These are phyloP conservation scores for Starmerella kuoi DNA, from an alignment of 805 yeast genomes.

Conservation along the genomic window DNA sequence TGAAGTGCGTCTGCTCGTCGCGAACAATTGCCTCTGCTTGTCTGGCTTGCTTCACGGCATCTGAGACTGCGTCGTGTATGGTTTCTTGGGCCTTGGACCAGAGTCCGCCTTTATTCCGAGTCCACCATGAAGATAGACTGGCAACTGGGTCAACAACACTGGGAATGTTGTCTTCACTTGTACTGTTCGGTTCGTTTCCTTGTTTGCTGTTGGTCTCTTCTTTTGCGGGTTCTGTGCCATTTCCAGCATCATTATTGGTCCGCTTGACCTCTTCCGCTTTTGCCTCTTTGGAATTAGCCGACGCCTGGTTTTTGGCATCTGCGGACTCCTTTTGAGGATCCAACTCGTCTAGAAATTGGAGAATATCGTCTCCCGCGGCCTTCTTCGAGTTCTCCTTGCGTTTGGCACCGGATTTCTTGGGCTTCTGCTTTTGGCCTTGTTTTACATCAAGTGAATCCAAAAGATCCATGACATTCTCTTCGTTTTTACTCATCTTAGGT, in stretches of 20 bases:
- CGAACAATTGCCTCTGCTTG: slow-evolving; percentile 33
- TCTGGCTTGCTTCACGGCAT: slow-evolving; percentile 30
- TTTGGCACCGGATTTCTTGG: slow-evolving; percentile 19
- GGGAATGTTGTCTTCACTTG: not conserved
- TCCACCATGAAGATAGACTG: slow-evolving; percentile 30
- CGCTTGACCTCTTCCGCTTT: not conserved
- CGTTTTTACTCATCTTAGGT: slow-evolving; percentile 18
- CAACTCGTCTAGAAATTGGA: slow-evolving; percentile 34
- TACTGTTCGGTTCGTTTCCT: not conserved
- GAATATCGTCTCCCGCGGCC: slow-evolving; percentile 31
- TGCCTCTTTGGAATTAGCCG: not conserved
- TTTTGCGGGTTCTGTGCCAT: not conserved
- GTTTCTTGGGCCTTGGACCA: slow-evolving; percentile 30
- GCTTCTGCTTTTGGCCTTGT: slow-evolving; percentile 16
- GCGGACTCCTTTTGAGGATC: slow-evolving; percentile 5
- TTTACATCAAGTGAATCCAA: slow-evolving; percentile 30
- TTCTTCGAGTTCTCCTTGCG: slow-evolving; percentile 18
- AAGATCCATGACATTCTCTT: slow-evolving; percentile 32
- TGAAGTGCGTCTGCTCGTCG: slow-evolving; percentile 26
- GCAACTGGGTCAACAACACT: slow-evolving; percentile 26
- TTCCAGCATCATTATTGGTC: slow-evolving; percentile 1
- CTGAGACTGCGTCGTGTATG: slow-evolving; percentile 15
- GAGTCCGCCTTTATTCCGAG: slow-evolving; percentile 29
- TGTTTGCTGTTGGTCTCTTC: not conserved
- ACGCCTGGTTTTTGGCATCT: not conserved